Evolutionary conservation across 176 grass and related monocot genomes (phyloP).

Genomic region (Typha latifolia): DNA sequence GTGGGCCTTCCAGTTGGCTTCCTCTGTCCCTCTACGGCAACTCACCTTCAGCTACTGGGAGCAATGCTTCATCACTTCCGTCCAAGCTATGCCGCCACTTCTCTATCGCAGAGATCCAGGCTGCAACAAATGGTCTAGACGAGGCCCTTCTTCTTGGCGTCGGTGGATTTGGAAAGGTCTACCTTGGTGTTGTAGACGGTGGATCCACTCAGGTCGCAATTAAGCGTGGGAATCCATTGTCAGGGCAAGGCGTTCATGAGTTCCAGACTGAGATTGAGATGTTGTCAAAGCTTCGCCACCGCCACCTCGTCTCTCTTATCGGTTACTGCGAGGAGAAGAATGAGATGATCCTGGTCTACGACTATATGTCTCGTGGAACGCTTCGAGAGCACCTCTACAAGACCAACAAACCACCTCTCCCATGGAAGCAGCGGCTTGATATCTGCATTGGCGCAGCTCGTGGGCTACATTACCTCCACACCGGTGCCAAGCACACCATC

Average conservation of each 20-base stretch:
- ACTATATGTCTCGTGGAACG: conserved; percentile 57
- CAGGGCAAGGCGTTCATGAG: conserved; percentile 49
- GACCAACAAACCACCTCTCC: conserved; percentile 32
- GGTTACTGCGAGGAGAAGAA: conserved; percentile 61
- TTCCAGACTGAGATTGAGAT: conserved; percentile 75
- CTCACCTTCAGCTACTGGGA: conserved; percentile 24
- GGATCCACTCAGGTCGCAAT: conserved; percentile 52
- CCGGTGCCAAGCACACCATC: conserved; percentile 47
- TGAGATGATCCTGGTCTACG: conserved; percentile 77
- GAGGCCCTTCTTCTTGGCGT: conserved; percentile 46
- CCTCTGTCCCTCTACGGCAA: conserved; percentile 25
- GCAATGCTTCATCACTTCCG: conserved; percentile 33
- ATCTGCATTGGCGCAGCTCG: conserved; percentile 66
- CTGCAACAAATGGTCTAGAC: conserved; percentile 51
- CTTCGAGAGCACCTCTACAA: conserved; percentile 55
- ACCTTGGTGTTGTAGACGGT: conserved; percentile 38
- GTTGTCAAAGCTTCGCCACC: conserved; percentile 63
- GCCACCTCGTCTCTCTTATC: conserved; percentile 60
- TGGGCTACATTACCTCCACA: conserved; percentile 62
- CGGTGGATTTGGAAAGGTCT: conserved; percentile 79
- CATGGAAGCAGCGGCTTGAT: conserved; percentile 64
- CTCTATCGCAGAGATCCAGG: conserved; percentile 37
- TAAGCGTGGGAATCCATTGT: conserved; percentile 55
- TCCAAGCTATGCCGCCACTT: conserved; percentile 53
- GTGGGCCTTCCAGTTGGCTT: conserved; percentile 18